A percentile compares a stretch with the other conserved stretches of the same genome.
Conservation (phyloP, 176 grass and related monocot genomes). For the Thinopyrum elongatum region DNA sequence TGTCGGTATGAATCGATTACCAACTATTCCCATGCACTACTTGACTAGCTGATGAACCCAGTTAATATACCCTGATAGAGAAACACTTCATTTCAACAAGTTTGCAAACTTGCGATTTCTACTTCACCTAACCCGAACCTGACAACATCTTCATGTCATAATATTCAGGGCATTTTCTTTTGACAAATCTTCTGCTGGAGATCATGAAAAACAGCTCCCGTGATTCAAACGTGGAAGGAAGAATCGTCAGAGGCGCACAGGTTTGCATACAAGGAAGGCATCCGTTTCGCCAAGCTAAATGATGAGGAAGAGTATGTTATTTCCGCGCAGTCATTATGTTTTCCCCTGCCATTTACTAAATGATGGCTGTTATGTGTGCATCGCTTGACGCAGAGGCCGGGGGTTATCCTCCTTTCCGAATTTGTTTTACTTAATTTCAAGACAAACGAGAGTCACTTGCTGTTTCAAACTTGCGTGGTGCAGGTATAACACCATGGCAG, state of each 20-base stretch:
- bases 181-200: too few species aligned
- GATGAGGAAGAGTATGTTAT: slow-evolving; percentile 63
- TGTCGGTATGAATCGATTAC: slow-evolving; percentile 64
- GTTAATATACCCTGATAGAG: neutral
- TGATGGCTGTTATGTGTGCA: too few species aligned
- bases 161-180: slow-evolving; percentile 45
- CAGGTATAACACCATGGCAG: slow-evolving; percentile 69
- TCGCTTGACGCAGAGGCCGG: too few species aligned
- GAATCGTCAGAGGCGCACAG: slow-evolving; percentile 25
- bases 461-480: slow-evolving; percentile 35
- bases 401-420: too few species aligned
- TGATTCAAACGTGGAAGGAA: too few species aligned
- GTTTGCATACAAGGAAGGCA: slow-evolving; percentile 65
- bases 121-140: neutral
- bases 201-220: too few species aligned
- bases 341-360: neutral
- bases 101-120: neutral
- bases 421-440: neutral
- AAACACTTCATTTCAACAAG: neutral
- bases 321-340: neutral
- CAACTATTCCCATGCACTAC: neutral
- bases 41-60: neutral
- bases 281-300: slow-evolving; percentile 80
- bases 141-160: neutral
- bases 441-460: slow-evolving; percentile 26